phyloP scores from a whole-genome alignment of 1,284 basidiomycete genomes.

The Sanguinoderma infundibulare region DNA sequence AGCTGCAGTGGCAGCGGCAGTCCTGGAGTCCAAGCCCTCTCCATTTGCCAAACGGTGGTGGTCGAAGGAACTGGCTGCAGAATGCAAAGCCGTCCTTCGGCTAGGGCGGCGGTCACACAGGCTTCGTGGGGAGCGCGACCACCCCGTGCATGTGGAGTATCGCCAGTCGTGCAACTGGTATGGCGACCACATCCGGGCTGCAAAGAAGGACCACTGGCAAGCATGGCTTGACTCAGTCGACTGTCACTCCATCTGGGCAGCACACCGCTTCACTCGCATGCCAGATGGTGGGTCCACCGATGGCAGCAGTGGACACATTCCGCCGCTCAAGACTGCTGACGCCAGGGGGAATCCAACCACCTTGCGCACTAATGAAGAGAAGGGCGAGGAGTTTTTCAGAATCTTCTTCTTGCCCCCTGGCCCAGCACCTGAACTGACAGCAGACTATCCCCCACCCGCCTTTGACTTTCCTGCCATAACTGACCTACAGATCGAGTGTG shows the following conservation, averaged over 20 bases:
- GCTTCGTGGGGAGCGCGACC: constrained; percentile 36
- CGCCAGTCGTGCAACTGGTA: constrained; percentile 32
- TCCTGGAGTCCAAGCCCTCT: constrained; percentile 28
- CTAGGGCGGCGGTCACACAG: constrained; percentile 30
- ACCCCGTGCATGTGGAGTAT: constrained; percentile 33
- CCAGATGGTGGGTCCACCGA: constrained; percentile 33
- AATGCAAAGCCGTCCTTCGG: constrained; percentile 30
- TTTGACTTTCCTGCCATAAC: constrained; percentile 29
- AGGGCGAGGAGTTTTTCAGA: constrained; percentile 31
- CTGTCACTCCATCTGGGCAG: constrained; percentile 36
- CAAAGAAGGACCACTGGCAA: constrained; percentile 41
- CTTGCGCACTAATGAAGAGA: constrained; percentile 30
- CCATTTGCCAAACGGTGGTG: constrained; percentile 36
- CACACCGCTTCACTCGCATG: constrained; percentile 39
- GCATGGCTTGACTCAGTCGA: constrained; percentile 38
- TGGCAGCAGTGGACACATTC: constrained; percentile 37
- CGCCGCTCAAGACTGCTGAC: constrained; percentile 17
- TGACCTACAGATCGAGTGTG: constrained; percentile 24
- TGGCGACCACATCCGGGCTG: constrained; percentile 30
- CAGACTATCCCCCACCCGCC: constrained; percentile 30
- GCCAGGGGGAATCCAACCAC: too few relatives aligned
- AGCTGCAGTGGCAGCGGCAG: constrained; percentile 20
- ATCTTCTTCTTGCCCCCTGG: constrained; percentile 38
- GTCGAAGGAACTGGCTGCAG: constrained; percentile 29
- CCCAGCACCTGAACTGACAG: neutral